Evolutionary conservation across 768 basidiomycete species (phyloP), one percentile per base, ranked within the genome.

Genomic region (Termitomyces titanicus): DNA sequence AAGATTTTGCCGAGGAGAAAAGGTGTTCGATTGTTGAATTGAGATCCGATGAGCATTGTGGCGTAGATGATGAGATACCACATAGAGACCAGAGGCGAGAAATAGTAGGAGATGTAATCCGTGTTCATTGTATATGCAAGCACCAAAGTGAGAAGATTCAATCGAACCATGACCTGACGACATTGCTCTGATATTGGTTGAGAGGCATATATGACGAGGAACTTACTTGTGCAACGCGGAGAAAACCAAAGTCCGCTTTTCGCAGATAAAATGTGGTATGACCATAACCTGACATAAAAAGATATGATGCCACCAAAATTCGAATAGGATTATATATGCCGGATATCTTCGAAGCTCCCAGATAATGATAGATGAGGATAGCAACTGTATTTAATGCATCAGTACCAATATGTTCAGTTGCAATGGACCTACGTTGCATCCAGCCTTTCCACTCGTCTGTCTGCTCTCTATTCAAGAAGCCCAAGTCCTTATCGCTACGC

Each of bases 361-460:
- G 71, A 69, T 94, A 94, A 70, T 96, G 94, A 65, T 97, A 96
- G 63, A 94, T 84, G n/a, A 97, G 79, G 60, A 97, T 92, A 17
- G 80, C 84, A 63, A 94, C 92, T 94, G 44, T 12, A 47, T 44
- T 13, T 11, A 56, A 45, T 31, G 33, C 29, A 57, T 48, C 25
- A 63, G 47, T 53, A n/a, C 55, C 35, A 52, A 46, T 37, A 25
- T 46, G 24, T 27, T 1, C 12, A 12, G 39, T 24, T 24, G 12
- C 47, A 29, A 34, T 42, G 48, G 5, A 25, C 88, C 53, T 64
- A 92, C 92, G 78, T 76, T 97, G 94, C 94, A 97, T 97, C 94
- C 94, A 97, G 3, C 94, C 94, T 70, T 96, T 96, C 94, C 94
- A 97, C 71, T 97, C 94, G 61, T 97, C 92, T 1, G 93, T 96